Base-by-base conservation (phyloP, 176 grass and related monocot species). In the Oropetium thomaeum region DNA sequence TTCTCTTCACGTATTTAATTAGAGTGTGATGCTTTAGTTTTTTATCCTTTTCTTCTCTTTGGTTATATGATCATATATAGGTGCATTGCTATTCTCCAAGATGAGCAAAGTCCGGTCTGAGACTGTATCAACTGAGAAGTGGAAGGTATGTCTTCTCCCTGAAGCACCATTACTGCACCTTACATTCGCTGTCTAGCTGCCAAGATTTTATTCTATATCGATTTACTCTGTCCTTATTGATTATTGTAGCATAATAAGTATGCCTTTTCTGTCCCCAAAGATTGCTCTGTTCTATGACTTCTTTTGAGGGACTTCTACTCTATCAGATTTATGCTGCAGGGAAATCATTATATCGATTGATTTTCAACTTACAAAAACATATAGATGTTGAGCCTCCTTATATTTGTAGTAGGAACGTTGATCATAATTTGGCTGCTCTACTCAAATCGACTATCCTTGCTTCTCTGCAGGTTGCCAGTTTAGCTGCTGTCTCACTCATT, bases 31-130 rank as follows among this genome's bases (percentile, higher is more conserved):
- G 57, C 65, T 71, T 62, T 16, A 55, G 16, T 31, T 70, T 48
- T 23, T 39, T 69, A 62, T 58, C 58, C 23, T 79, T 39, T 61
- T 65, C 58, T 54, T 67, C 59, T 62, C 85, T 78, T 83, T 38
- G 48, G 54, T 85, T 76, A 44, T 57, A 34, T 69, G 31, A 78
- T 81, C 16, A 49, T 89, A 48, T 85, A 71, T 75, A 97, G 95
- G 95, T 66, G 49, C 86, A 44, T 67, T 96, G 53, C 58, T 99
- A 84, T 99, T 99, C 79, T 92, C 83, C 41, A 99, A 96, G 82
- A 99, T 99, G 92, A 99, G 89, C 79, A 96, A 87, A 87, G 89
- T 99, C 13, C 84, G 92, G 58, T 99, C 96, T 80, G 96, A 99
- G 84, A 96, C 87, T 64, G 96, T 86, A 83, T 92, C 89, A 49